phyloP scores from a whole-genome alignment of 1,284 basidiomycete genomes.

The Sphaerobolus stellatus region DNA sequence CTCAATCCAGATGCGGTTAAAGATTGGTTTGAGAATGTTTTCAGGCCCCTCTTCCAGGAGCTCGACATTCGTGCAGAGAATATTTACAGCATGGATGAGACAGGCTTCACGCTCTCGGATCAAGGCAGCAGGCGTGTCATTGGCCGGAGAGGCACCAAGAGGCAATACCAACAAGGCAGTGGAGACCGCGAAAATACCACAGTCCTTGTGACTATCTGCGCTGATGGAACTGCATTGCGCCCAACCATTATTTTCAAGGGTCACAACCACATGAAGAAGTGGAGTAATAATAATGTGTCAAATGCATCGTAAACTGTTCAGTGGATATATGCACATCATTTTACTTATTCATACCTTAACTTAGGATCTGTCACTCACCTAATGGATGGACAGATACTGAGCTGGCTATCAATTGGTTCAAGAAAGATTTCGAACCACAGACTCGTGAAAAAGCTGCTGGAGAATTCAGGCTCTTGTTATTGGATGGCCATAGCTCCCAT shows the following conservation, averaged over 20 bases:
- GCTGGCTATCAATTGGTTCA: slow-evolving; percentile 31
- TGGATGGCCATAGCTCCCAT: slow-evolving; percentile 44
- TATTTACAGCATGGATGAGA: slow-evolving; percentile 39
- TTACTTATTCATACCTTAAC: neutral
- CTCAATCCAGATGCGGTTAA: slow-evolving; percentile 26
- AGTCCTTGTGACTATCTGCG: slow-evolving; percentile 35
- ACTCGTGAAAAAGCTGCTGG: slow-evolving; percentile 35
- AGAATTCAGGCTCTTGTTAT: slow-evolving; percentile 27
- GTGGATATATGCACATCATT: slow-evolving; percentile 2
- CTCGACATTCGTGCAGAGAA: slow-evolving; percentile 23
- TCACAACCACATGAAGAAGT: slow-evolving; percentile 28
- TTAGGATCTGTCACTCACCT: slow-evolving; percentile 19
- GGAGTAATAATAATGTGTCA: slow-evolving; percentile 28
- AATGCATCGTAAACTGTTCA: slow-evolving; percentile 24
- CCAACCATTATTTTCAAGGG: slow-evolving; percentile 40
- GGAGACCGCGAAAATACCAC: slow-evolving; percentile 36
- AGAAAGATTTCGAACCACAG: slow-evolving; percentile 31
- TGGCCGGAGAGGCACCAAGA: slow-evolving; percentile 27
- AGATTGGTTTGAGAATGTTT: slow-evolving; percentile 26
- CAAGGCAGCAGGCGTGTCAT: slow-evolving; percentile 26
- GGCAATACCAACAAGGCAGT: slow-evolving; percentile 28
- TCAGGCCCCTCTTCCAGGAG: slow-evolving; percentile 19
- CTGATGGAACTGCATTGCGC: slow-evolving; percentile 28
- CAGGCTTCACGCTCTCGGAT: slow-evolving; percentile 27
- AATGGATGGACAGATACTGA: slow-evolving; percentile 29